phyloP scores from a whole-genome alignment of 2,329 filamentous ascomycete genomes.

The Hymenoscyphus infarciens region DNA sequence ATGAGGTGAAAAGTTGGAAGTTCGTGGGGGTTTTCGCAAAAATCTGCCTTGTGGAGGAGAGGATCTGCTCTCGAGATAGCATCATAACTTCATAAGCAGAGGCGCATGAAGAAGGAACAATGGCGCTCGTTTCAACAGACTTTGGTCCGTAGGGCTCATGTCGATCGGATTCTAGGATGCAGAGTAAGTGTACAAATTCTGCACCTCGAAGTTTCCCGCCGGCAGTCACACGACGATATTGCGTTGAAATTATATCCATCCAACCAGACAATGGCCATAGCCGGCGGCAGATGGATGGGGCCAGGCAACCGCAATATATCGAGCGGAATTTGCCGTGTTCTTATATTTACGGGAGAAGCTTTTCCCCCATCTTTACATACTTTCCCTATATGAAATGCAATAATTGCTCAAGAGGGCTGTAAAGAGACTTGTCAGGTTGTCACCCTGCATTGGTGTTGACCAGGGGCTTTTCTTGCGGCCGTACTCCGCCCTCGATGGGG shows the following conservation, averaged over 20 bases:
- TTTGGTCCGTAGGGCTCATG: not conserved
- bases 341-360: not conserved
- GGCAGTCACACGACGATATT: not conserved
- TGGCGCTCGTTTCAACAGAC: not conserved
- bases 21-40: not conserved
- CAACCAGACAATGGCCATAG: not conserved
- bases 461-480: not conserved
- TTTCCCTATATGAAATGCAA: not conserved
- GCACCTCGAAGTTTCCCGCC: not conserved
- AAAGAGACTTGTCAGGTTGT: not conserved
- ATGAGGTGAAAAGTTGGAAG: not conserved
- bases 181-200: not conserved
- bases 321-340: not conserved
- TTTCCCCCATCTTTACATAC: not conserved
- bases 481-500: not conserved
- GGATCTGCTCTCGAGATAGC: not conserved
- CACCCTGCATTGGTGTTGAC: not conserved
- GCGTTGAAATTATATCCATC: not conserved
- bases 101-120: not conserved
- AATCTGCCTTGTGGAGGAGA: not conserved
- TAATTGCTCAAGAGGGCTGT: too few relatives aligned
- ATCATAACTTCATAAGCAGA: not conserved
- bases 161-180: not conserved
- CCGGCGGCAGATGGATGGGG: not conserved
- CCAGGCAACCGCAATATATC: not conserved